A percentile compares a stretch with the other conserved stretches of the same genome.
Conservation (phyloP, 2,329 filamentous ascomycete genomes). For the Neonectria ditissima region DNA sequence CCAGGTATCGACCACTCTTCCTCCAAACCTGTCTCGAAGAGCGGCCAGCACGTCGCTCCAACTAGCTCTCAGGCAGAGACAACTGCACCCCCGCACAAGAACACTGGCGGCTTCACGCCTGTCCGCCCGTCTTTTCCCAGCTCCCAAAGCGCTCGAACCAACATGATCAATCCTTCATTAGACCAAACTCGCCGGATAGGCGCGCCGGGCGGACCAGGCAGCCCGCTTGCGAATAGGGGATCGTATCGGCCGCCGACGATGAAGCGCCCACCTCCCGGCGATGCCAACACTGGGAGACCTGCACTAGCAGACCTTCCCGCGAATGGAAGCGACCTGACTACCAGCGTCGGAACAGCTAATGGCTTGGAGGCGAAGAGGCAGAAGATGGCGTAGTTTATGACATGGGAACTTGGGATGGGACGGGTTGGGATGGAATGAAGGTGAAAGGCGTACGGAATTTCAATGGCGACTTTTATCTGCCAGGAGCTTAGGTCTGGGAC, state of each 20-base stretch:
- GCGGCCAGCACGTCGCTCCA: constrained; percentile 64
- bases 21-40: constrained; percentile 77
- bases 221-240: constrained; percentile 68
- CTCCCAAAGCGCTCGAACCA: constrained; percentile 50
- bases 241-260: constrained; percentile 71
- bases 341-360: constrained; percentile 36
- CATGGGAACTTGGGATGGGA: constrained; percentile 6
- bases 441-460: constrained; percentile 31
- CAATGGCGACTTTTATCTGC: constrained; percentile 20
- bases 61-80: constrained; percentile 44
- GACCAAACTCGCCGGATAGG: constrained; percentile 69
- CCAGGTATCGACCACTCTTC: constrained; percentile 85
- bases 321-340: constrained; percentile 52
- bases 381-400: constrained; percentile 53
- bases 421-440: constrained; percentile 18
- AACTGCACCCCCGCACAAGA: constrained; percentile 34
- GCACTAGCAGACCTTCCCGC: constrained; percentile 64
- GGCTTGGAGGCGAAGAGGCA: constrained; percentile 65
- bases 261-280: constrained; percentile 60
- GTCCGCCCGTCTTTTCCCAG: constrained; percentile 46
- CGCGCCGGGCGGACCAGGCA: constrained; percentile 65
- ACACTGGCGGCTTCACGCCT: constrained; percentile 46
- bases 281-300: constrained; percentile 50
- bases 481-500: constrained; percentile 39
- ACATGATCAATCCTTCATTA: constrained; percentile 64